phyloP scores from a whole-genome alignment of 352 stramenopile species.

The Pythium aphanidermatum region DNA sequence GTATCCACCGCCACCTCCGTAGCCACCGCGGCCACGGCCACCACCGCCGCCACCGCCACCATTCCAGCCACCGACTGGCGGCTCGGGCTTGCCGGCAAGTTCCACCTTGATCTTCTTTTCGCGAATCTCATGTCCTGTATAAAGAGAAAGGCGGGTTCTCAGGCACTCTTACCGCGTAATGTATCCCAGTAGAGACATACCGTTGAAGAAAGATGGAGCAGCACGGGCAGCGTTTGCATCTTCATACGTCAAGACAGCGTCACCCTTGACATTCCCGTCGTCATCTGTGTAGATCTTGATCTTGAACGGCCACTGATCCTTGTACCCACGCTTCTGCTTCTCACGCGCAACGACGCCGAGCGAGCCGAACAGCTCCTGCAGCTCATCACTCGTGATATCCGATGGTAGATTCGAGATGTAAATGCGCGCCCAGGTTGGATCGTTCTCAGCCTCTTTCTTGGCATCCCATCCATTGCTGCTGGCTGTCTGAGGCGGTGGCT shows the following conservation, averaged over 20 bases:
- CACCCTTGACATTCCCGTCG: slow-evolving; percentile 62
- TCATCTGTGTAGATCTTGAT: slow-evolving; percentile 87
- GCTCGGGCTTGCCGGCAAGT: slow-evolving; percentile 75
- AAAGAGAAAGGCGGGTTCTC: too few species aligned
- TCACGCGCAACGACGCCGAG: slow-evolving; percentile 76
- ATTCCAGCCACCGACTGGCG: slow-evolving; percentile 64
- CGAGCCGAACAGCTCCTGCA: slow-evolving; percentile 83
- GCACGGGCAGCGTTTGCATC: slow-evolving; percentile 77
- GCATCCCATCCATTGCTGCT: slow-evolving; percentile 56
- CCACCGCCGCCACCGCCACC: slow-evolving; percentile 39
- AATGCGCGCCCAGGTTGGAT: slow-evolving; percentile 79
- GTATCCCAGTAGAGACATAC: slow-evolving; percentile 17
- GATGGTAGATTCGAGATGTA: slow-evolving; percentile 83
- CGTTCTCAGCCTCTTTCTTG: slow-evolving; percentile 69
- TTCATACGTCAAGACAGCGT: slow-evolving; percentile 83
- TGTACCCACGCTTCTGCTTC: slow-evolving; percentile 85
- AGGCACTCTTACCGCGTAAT: too few species aligned
- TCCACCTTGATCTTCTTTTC: slow-evolving; percentile 85
- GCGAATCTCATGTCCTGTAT: slow-evolving; percentile 63
- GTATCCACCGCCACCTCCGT: slow-evolving; percentile 30
- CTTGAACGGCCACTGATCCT: slow-evolving; percentile 88
- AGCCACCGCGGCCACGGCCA: slow-evolving; percentile 33
- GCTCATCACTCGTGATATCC: slow-evolving; percentile 69
- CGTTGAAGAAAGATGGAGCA: slow-evolving; percentile 80
- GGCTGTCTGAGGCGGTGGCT: neutral